Evolutionary conservation across 441 rosid genomes (phyloP).

Genomic region (Erodium moschatum): DNA sequence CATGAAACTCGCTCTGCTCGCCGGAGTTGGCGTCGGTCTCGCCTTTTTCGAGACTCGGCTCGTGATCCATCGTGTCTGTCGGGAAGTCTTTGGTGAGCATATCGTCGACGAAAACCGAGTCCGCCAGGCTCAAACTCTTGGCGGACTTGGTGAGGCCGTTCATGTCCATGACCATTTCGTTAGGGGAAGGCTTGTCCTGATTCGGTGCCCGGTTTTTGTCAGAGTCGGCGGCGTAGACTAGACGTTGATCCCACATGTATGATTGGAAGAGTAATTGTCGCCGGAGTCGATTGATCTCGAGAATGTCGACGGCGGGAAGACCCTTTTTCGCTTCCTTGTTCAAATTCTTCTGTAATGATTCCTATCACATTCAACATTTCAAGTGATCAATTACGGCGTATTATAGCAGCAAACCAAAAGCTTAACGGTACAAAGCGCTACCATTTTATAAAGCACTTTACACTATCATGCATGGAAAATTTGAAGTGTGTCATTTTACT

Average conservation of each 20-base stretch:
- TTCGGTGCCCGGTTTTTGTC: constrained; percentile 29
- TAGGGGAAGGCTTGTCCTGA: constrained; percentile 35
- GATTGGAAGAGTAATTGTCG: constrained; percentile 80
- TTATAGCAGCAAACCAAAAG: not conserved
- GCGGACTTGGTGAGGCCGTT: constrained; percentile 25
- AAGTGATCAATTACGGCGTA: not conserved
- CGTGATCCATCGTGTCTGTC: constrained; percentile 22
- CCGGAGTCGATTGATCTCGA: constrained; percentile 68
- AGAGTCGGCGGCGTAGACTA: constrained; percentile 48
- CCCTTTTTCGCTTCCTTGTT: constrained; percentile 46
- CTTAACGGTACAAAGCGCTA: no score
- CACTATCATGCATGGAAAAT: no score
- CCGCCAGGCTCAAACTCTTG: constrained; percentile 29
- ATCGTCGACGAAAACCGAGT: constrained; percentile 32
- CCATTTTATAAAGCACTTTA: no score
- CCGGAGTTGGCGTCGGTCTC: constrained; percentile 33
- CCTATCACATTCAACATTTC: constrained; percentile 37
- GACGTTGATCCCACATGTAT: constrained; percentile 83
- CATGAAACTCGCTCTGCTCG: constrained; percentile 34
- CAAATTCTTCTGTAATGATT: constrained; percentile 49
- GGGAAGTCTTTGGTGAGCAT: constrained; percentile 25
- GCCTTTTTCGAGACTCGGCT: constrained; percentile 30
- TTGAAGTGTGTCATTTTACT: no score
- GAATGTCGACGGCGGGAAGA: constrained; percentile 60
- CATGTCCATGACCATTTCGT: constrained; percentile 38